Evolutionary conservation across 176 grass and related monocot species (phyloP).

Genomic region (Tuctoria greenei): DNA sequence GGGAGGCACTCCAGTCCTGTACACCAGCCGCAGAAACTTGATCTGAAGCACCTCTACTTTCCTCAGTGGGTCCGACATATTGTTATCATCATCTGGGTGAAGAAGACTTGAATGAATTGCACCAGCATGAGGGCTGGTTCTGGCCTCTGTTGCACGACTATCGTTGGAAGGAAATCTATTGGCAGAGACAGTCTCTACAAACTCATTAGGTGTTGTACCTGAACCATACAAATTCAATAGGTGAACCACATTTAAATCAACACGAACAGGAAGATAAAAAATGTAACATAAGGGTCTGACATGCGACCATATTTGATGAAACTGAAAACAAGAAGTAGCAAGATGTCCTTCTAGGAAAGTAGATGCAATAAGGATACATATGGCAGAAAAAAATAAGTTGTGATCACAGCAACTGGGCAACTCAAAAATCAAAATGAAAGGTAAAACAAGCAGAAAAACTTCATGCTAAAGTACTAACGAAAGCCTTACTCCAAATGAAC

Average conservation of each 20-base stretch:
- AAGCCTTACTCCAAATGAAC: background rate
- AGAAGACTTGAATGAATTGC: constrained; percentile 26
- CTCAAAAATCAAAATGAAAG: background rate
- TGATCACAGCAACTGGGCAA: background rate
- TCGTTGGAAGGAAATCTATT: constrained; percentile 25
- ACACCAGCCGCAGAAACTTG: constrained; percentile 64
- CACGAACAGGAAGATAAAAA: background rate
- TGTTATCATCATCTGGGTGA: constrained; percentile 33
- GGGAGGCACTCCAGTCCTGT: constrained; percentile 58
- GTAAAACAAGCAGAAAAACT: background rate
- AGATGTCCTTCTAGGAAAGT: background rate
- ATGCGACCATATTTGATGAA: background rate
- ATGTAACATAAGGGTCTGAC: background rate
- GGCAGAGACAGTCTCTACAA: constrained; percentile 27
- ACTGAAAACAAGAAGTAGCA: background rate
- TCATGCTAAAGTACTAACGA: background rate
- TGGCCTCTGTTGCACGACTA: constrained; percentile 19
- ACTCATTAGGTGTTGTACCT: constrained; percentile 32
- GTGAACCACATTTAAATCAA: background rate
- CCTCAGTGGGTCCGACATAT: constrained; percentile 44
- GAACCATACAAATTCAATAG: constrained; percentile 18
- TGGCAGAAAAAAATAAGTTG: constrained; percentile 9
- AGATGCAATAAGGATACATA: background rate
- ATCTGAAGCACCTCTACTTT: constrained; percentile 69
- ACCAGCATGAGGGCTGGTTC: constrained; percentile 24